Evolutionary conservation across 2,329 filamentous ascomycete species (phyloP), one percentile per base, ranked within the genome.

Genomic region (Clonostachys solani): DNA sequence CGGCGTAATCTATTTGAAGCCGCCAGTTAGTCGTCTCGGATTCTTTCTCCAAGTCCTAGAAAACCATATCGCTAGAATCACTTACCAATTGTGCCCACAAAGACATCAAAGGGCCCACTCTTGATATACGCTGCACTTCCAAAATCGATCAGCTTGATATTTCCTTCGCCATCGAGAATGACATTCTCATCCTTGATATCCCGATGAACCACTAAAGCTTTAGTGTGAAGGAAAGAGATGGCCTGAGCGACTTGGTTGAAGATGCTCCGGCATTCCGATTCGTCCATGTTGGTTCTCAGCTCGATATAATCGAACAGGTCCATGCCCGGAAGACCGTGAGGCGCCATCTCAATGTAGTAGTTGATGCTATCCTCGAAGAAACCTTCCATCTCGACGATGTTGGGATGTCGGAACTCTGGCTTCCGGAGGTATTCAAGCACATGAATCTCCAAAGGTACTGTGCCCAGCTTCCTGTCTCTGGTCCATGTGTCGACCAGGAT

Each of bases 161-260:
- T 86, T 23, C 92, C 92, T 63, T 97, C 92, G 35, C 94, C 92
- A 60, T 99, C 94, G 15, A 99, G 75, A 47, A 99, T 88, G 33
- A 99, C 89, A 57, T 99, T 99, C 69, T 99, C 94, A 59, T 99
- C 94, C 66, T 99, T 99, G 77, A 99, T 97, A 61, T 99, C 94
- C 35, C 94, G 86, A 67, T 99, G 94, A 12, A 99, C 94, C 9
- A 99, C 92, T 44, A 87, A 77, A 1, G 92, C 92, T 63, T 88
- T 92, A 46, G 83, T 91, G 62, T 99, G 94, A 40, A 99, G 72
- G 69, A 97, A 94, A 55, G 95, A 86, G 42, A 99, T 78, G 7
- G 94, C 94, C 59, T 85, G 81, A 10, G 89, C 91, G 12, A 97
- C 92, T 66, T 99, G 94, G 23, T 88, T 81, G 65, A 99, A 99